These are phyloP conservation scores for Phytophthora gonapodyides DNA, from an alignment of 352 stramenopile genomes.

Conservation along the genomic window DNA sequence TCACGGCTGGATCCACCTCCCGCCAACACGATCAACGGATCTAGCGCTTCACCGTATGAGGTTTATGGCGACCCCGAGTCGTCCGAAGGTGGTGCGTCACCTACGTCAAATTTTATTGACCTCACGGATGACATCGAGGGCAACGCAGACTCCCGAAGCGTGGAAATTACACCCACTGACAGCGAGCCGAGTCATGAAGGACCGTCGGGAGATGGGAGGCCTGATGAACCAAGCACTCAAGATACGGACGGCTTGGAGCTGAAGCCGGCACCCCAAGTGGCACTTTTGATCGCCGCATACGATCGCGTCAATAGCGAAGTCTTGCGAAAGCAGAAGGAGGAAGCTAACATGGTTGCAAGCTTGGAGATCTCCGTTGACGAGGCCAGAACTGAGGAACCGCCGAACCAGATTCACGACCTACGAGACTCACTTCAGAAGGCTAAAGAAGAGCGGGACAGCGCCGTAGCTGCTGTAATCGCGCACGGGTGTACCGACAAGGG, in stretches of 20 bases:
- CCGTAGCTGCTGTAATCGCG: conserved; percentile 41
- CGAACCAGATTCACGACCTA: conserved; percentile 34
- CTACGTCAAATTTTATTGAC: conserved; percentile 16
- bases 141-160: conserved; percentile 6
- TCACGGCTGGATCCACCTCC: conserved; percentile 17
- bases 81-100: background rate
- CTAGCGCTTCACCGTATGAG: conserved; percentile 3
- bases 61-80: background rate
- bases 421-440: conserved; percentile 32
- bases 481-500: conserved; percentile 1
- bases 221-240: background rate
- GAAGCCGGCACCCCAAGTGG: conserved; percentile 5
- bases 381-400: conserved; percentile 17
- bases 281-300: conserved; percentile 24
- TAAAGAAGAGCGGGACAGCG: conserved; percentile 30
- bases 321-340: conserved; percentile 36
- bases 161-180: conserved; percentile 25
- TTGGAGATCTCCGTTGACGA: conserved; percentile 31
- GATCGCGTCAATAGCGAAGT: conserved; percentile 35
- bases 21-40: background rate
- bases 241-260: conserved; percentile 1
- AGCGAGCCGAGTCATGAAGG: conserved; percentile 18
- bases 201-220: background rate
- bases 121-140: conserved; percentile 26
- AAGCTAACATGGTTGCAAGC: conserved; percentile 22